phyloP scores from a whole-genome alignment of 768 basidiomycete genomes.

The Lentinus tigrinus region DNA sequence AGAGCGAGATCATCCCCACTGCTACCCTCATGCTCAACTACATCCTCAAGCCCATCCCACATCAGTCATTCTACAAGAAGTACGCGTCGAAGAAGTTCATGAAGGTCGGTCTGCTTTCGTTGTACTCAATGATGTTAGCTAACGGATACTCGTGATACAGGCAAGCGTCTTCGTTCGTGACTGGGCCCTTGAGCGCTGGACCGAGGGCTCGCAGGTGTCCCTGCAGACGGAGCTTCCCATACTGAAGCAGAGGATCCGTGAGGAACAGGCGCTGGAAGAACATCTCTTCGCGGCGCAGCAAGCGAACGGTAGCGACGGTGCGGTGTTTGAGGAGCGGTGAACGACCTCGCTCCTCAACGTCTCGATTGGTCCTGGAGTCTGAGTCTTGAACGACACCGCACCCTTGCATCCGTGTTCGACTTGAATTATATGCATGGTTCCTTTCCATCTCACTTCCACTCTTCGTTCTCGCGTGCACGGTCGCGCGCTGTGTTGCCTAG shows the following conservation, averaged over 20 bases:
- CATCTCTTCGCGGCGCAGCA: constrained; percentile 5
- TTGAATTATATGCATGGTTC: constrained; percentile 3
- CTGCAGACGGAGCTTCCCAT: constrained; percentile 57
- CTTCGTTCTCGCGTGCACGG: constrained; percentile 4
- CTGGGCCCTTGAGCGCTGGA: constrained; percentile 83
- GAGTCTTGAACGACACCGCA: no score
- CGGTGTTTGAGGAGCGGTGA: constrained; percentile 9
- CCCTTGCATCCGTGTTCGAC: not conserved
- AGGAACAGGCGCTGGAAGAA: constrained; percentile 23
- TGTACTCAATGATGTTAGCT: not conserved
- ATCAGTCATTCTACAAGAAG: constrained; percentile 85
- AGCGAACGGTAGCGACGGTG: constrained; percentile 1
- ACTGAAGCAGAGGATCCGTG: constrained; percentile 57
- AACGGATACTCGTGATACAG: constrained; percentile 36
- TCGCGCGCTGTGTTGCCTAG: constrained; percentile 12
- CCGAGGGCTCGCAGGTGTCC: constrained; percentile 57
- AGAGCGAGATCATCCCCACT: constrained; percentile 73
- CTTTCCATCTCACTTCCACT: not conserved
- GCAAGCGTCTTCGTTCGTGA: constrained; percentile 80
- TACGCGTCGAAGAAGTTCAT: constrained; percentile 82
- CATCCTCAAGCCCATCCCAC: constrained; percentile 66
- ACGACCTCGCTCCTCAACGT: not conserved
- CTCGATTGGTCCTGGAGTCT: no score
- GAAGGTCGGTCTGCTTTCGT: constrained; percentile 54
- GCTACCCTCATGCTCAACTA: constrained; percentile 90